Evolutionary conservation across 2,329 filamentous ascomycete species (phyloP), one percentile per base, ranked within the genome.

Genomic region (Laburnicola sp.): DNA sequence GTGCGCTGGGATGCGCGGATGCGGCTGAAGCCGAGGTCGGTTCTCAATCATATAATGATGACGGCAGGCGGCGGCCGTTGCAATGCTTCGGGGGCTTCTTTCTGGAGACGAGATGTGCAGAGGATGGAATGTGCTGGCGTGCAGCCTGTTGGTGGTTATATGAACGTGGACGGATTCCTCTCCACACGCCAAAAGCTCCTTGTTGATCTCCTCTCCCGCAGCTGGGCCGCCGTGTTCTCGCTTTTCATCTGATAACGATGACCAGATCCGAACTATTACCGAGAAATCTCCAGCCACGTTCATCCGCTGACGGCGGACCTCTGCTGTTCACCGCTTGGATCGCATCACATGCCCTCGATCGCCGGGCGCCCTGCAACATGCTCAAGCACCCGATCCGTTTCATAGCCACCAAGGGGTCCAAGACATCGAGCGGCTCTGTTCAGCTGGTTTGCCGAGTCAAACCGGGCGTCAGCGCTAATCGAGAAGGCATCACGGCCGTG

Each of bases 401-500:
- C 50, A 54, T 69, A 26, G 59, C 61, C 31, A 48, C 60, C 30
- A 68, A 65, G 48, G 57, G 57, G 25, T 45, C 52, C 2, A 66
- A 60, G 48, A 30, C 41, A 35, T 53, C 42, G 4, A 34, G 11
- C 8, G 53, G 50, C 21, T 56, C 72, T 2, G 68, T 90, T 16
- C 81, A 85, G 47, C 73, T 90, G 28, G 77, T 81, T 25, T 88
- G 87, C 66, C 83, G 82, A 58, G 82, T 90, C 50, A 88, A 87
- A 54, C 84, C 87, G 0, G 84, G 86, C 3, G 81, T 82, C 9
- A 84, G 77, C 65, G 83, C 81, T 26, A 76, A 76, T 23, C 80
- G 85, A 30, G 81, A 88, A 59, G 86, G 86, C 10, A 76, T 90
- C 38, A 65, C 75, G 2, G 75, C 77, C 0, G 70, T 90, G 3